Evolutionary conservation across 1,139 yeast genomes (phyloP).

Genomic region (Pichia sp.): DNA sequence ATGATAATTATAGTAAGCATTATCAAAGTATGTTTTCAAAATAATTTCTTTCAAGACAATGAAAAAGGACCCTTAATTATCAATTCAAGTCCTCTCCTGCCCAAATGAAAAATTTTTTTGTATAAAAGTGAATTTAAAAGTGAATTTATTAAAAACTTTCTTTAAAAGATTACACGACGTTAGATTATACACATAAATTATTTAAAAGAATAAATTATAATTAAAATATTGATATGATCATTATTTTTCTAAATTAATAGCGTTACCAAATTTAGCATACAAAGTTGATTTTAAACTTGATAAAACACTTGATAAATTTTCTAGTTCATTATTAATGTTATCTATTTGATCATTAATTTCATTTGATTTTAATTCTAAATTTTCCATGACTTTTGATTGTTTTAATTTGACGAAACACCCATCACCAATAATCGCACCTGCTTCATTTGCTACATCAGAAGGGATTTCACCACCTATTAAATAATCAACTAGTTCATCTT

Average conservation of each 20-base stretch:
- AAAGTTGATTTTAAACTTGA: conserved; percentile 59
- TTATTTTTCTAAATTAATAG: conserved; percentile 72
- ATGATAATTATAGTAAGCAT: too few relatives aligned
- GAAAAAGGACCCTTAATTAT: too few relatives aligned
- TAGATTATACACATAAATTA: too few relatives aligned
- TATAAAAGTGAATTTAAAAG: too few relatives aligned
- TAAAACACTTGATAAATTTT: conserved; percentile 28
- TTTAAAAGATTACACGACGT: conserved; percentile 5
- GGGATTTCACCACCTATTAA: conserved; percentile 50
- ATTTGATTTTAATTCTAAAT: conserved; percentile 57
- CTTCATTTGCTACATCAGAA: conserved; percentile 27
- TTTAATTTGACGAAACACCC: conserved; percentile 56
- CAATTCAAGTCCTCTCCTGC: too few relatives aligned
- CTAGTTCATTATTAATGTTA: conserved; percentile 36
- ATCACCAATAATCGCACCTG: conserved; percentile 6
- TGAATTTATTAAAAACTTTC: too few relatives aligned
- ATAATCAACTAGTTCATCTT: conserved; percentile 58
- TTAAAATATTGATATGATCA: background rate
- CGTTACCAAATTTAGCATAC: conserved; percentile 84
- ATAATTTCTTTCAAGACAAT: too few relatives aligned
- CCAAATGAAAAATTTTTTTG: too few relatives aligned
- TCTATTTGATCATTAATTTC: conserved; percentile 46
- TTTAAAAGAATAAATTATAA: background rate
- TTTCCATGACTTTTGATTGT: conserved; percentile 58
- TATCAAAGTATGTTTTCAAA: too few relatives aligned